Conservation (phyloP, 768 basidiomycete genomes). For the Mrakia hoshinonis region DNA sequence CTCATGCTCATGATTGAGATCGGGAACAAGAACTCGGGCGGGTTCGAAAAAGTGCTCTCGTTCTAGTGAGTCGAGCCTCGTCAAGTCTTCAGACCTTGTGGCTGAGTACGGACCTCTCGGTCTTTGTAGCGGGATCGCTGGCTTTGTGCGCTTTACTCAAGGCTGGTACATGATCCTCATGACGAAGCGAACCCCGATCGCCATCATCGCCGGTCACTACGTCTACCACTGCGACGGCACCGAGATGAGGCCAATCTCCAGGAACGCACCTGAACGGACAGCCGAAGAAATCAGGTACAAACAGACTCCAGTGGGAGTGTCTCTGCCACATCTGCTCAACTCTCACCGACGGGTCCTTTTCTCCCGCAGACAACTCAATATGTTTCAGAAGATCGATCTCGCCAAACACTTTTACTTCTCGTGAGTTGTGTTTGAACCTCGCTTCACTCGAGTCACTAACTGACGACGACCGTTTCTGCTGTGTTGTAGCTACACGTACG, state of each 20-base stretch:
- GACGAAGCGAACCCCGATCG: slow-evolving; percentile 81
- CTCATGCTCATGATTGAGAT: slow-evolving; percentile 93
- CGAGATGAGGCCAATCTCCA: slow-evolving; percentile 56
- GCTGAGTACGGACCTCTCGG: background rate
- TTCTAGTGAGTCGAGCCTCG: slow-evolving; percentile 15
- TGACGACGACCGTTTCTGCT: background rate
- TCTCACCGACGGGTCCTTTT: background rate
- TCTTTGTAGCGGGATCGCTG: slow-evolving; percentile 75
- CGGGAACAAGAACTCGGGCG: slow-evolving; percentile 80
- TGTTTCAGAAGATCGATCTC: slow-evolving; percentile 95
- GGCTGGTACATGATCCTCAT: slow-evolving; percentile 94
- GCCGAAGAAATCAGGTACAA: slow-evolving; percentile 77
- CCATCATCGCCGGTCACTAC: slow-evolving; percentile 56
- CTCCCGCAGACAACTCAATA: slow-evolving; percentile 55
- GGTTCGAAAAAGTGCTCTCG: slow-evolving; percentile 62
- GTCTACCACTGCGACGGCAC: slow-evolving; percentile 91
- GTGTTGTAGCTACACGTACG: slow-evolving; percentile 76
- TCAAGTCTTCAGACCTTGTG: background rate
- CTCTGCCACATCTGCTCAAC: background rate
- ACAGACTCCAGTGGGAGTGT: slow-evolving; percentile 31
- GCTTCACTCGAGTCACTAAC: background rate
- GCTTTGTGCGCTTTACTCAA: slow-evolving; percentile 87
- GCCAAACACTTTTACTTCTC: slow-evolving; percentile 96
- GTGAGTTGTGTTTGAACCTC: background rate
- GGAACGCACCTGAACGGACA: slow-evolving; percentile 52